Evolutionary conservation across 1,139 yeast species (phyloP).

Genomic region (Pneumocystis jirovecii): DNA sequence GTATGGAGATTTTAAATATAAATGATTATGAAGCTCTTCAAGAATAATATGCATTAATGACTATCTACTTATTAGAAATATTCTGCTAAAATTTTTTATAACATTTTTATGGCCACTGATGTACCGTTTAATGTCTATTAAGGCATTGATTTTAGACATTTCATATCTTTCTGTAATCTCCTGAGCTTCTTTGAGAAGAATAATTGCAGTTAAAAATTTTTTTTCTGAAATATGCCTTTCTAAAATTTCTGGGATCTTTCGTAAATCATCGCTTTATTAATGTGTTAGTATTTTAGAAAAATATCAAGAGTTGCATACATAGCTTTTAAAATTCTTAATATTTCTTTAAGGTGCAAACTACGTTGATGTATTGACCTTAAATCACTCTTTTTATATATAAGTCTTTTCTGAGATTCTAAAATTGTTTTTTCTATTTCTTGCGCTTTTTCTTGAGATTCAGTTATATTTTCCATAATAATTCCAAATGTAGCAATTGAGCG

Average conservation of each 20-base stretch:
- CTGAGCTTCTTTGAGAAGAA: conserved; percentile 42
- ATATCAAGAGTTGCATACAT: conserved; percentile 2
- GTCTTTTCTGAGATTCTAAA: conserved; percentile 33
- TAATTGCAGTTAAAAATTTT: conserved; percentile 55
- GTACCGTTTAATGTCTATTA: conserved; percentile 11
- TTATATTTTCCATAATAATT: conserved; percentile 39
- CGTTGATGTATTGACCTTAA: conserved; percentile 51
- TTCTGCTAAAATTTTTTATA: not conserved
- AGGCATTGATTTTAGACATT: conserved; percentile 37
- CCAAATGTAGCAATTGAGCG: conserved; percentile 68
- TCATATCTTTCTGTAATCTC: conserved; percentile 43
- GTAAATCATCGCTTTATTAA: conserved; percentile 47
- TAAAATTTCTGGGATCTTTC: conserved; percentile 44
- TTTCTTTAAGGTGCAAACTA: conserved; percentile 47
- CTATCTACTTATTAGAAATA: not conserved
- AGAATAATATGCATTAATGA: conserved; percentile 55
- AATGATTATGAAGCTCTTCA: conserved; percentile 60
- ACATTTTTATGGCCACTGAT: conserved; percentile 8
- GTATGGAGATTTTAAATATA: conserved; percentile 45
- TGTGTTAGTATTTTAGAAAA: not conserved
- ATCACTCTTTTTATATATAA: conserved; percentile 41
- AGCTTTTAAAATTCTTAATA: conserved; percentile 48
- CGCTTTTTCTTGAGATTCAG: conserved; percentile 43
- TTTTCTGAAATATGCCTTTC: conserved; percentile 55
- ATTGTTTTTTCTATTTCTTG: conserved; percentile 39